Percentiles rank a stretch among this genome's conserved stretches.
Evolutionary conservation across 2,329 filamentous ascomycete genomes (phyloP).

Genomic region (Cladosporium velox): DNA sequence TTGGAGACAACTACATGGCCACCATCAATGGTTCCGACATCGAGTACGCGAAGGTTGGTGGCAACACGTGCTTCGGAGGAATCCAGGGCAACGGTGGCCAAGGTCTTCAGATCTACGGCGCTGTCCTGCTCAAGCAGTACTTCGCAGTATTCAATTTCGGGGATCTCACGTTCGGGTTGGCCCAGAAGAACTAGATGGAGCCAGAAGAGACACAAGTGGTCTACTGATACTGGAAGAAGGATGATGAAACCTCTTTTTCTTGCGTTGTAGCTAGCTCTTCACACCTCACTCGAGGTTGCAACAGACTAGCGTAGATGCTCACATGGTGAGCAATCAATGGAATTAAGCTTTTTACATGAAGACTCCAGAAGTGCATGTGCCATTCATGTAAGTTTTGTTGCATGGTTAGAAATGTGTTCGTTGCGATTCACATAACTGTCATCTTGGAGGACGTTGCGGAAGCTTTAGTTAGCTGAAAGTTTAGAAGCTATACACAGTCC

Average conservation of each 20-base stretch:
- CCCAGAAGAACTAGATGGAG: constrained; percentile 37
- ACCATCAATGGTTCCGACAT: constrained; percentile 44
- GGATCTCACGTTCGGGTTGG: constrained; percentile 56
- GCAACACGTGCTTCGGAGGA: constrained; percentile 66
- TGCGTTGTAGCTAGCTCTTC: not conserved
- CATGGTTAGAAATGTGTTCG: not conserved
- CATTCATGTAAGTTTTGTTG: not conserved
- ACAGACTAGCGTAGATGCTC: not conserved
- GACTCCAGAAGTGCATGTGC: not conserved
- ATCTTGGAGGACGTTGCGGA: not conserved
- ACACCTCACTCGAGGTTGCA: not conserved
- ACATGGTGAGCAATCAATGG: not conserved
- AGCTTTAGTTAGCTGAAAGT: not conserved
- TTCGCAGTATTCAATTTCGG: constrained; percentile 62
- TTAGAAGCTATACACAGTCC: not conserved
- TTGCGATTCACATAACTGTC: not conserved
- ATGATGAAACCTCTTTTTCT: not conserved
- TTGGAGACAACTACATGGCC: constrained; percentile 52
- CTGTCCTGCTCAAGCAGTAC: constrained; percentile 61
- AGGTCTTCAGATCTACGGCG: constrained; percentile 63
- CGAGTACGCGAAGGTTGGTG: constrained; percentile 55
- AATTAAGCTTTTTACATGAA: not conserved
- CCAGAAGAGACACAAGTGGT: not conserved
- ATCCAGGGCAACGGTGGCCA: constrained; percentile 60
- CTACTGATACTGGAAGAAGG: not conserved